Conservation (phyloP, 345 rosid genomes). For the Bruguiera parviflora region DNA sequence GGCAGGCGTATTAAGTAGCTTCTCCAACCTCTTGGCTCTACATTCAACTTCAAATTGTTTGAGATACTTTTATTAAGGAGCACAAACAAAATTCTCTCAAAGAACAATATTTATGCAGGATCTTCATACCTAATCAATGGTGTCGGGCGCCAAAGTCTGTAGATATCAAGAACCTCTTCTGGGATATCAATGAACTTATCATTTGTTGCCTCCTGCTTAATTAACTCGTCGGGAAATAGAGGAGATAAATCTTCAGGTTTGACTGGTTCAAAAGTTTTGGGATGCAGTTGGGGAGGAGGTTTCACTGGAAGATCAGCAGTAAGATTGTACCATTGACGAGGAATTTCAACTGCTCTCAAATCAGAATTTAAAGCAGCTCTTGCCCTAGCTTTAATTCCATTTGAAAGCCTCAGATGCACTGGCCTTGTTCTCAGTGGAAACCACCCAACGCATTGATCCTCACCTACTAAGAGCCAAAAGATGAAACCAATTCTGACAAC, state of each 20-base stretch:
- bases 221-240: constrained; percentile 74
- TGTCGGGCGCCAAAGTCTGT: constrained; percentile 91
- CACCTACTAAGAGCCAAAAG: constrained; percentile 15
- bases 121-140: constrained; percentile 69
- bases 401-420: constrained; percentile 25
- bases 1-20: constrained; percentile 82
- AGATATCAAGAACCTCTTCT: constrained; percentile 74
- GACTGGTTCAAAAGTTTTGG: constrained; percentile 66
- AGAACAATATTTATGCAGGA: not conserved
- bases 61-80: not conserved
- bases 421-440: constrained; percentile 25
- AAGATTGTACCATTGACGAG: constrained; percentile 68
- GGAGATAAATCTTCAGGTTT: constrained; percentile 75
- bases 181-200: constrained; percentile 84
- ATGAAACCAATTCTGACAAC: not conserved
- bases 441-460: constrained; percentile 28
- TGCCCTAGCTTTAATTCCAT: constrained; percentile 38
- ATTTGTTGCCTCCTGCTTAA: constrained; percentile 67
- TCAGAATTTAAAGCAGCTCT: constrained; percentile 37
- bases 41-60: constrained; percentile 11
- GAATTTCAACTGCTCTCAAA: constrained; percentile 41
- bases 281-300: constrained; percentile 82
- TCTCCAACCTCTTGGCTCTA: constrained; percentile 96
- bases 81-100: not conserved
- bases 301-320: constrained; percentile 73